Evolutionary conservation across 495 filamentous ascomycete species (phyloP), one percentile per base, ranked within the genome.

Genomic region (Patellaria atrata): DNA sequence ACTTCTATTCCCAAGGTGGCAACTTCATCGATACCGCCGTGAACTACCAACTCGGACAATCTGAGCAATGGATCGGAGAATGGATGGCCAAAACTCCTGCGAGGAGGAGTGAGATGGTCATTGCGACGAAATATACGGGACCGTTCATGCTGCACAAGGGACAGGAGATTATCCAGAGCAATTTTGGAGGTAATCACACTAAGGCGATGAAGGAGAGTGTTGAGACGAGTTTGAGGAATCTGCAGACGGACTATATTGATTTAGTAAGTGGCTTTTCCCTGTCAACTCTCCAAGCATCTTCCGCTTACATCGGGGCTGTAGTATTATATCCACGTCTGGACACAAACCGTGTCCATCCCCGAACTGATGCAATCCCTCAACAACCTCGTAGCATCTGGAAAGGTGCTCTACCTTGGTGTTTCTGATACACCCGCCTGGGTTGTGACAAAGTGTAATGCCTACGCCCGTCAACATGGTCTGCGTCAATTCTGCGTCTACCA

Each of bases 21-120:
- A 86, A 86, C 56, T 82, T 83, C 58, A 73, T 86, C 44, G 79
- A 86, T 47, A 83, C 77, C 3, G 57, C 75, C 27, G 79, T 72
- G 48, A 70, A 64, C 52, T 85, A 86, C 58, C 76, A 84, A 43
- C 56, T 54, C 37, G 74, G 71, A 39, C 58, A 82, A 35, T 78
- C 75, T 4, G 80, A 86, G 52, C 44, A 46, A 3, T 82, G 75
- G 77, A 58, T 87, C 31, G 79, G 80, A 12, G 79, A 84, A 40
- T 85, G 80, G 80, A 73, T 84, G 65, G n/a, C n/a, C n/a, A 58
- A 59, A 4, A 23, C 48, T n/a, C 56, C 63, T 10, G 51, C 54
- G 1, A 61, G 59, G 19, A 60, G 75, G 0, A 73, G 78, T 36
- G 53, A 73, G 38, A 64, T 79, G 30, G 76, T 86, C 35, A 57